phyloP scores from a whole-genome alignment of 306 rosid genomes.

The Hylodesmum podocarpum region DNA sequence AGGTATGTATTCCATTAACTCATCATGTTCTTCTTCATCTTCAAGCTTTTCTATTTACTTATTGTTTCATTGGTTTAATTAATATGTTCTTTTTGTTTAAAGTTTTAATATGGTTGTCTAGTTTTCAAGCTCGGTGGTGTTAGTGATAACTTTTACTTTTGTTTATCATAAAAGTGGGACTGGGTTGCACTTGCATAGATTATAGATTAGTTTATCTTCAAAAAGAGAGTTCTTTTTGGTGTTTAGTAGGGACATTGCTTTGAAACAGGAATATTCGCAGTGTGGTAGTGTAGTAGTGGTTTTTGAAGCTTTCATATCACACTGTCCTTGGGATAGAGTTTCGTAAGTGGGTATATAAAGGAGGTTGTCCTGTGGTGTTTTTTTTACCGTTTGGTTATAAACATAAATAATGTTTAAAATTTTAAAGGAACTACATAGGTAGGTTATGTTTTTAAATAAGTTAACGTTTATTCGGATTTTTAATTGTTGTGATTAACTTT shows the following conservation, averaged over 20 bases:
- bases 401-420: not conserved
- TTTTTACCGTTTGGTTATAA: not conserved
- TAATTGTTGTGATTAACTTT: not conserved
- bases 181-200: conserved; percentile 1
- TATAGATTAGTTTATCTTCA: not conserved
- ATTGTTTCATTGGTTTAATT: not conserved
- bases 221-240: not conserved
- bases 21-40: not conserved
- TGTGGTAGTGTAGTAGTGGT: not conserved
- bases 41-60: not conserved
- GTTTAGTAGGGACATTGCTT: conserved; percentile 5
- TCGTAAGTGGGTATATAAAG: not conserved
- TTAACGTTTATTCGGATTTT: not conserved
- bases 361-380: not conserved
- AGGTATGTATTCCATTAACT: conserved; percentile 49
- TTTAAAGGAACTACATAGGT: not conserved
- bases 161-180: conserved; percentile 1
- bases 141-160: conserved; percentile 22
- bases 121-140: not conserved
- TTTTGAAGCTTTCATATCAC: not conserved
- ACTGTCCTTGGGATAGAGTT: not conserved
- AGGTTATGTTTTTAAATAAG: not conserved
- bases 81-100: not conserved
- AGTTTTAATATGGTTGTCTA: not conserved
- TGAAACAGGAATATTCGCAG: conserved; percentile 17